Evolutionary conservation across 2,329 filamentous ascomycete genomes (phyloP).

Genomic region (Teratosphaeria zuluensis): DNA sequence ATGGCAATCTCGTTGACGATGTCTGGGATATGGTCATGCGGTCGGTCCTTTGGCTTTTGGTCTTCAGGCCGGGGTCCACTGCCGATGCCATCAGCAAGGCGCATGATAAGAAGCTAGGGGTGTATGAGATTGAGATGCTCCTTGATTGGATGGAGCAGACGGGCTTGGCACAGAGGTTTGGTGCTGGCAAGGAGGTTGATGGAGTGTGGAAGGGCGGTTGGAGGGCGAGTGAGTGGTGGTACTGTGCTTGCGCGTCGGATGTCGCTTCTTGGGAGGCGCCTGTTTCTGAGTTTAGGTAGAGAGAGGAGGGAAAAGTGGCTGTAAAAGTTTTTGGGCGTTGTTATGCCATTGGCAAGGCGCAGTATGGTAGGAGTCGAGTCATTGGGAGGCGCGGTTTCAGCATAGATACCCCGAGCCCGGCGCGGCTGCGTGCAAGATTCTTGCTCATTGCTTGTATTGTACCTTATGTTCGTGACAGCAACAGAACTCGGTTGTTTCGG

Average conservation of each 20-base stretch:
- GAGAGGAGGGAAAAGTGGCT: background rate
- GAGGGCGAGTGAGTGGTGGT: conserved; percentile 57
- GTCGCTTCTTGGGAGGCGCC: conserved; percentile 16
- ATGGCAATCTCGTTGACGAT: conserved; percentile 47
- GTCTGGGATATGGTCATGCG: conserved; percentile 58
- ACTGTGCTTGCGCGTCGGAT: conserved; percentile 38
- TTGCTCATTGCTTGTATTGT: background rate
- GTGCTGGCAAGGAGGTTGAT: conserved; percentile 26
- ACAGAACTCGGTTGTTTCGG: too few species aligned
- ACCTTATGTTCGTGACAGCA: background rate
- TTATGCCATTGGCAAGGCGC: background rate
- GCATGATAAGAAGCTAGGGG: conserved; percentile 50
- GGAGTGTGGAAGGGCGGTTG: conserved; percentile 26
- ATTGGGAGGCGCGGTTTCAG: background rate
- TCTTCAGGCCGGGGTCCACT: conserved; percentile 51
- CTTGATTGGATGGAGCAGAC: conserved; percentile 49
- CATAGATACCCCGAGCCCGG: background rate
- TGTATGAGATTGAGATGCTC: conserved; percentile 52
- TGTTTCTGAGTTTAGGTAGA: background rate
- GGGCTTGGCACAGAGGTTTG: conserved; percentile 41
- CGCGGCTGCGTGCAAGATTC: background rate
- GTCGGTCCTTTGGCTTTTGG: conserved; percentile 52
- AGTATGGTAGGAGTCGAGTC: background rate
- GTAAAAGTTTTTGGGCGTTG: background rate
- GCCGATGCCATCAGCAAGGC: conserved; percentile 44